Evolutionary conservation across 768 basidiomycete genomes (phyloP), one percentile per base, ranked within the genome.

Genomic region (Termitomyces eurrhizus): DNA sequence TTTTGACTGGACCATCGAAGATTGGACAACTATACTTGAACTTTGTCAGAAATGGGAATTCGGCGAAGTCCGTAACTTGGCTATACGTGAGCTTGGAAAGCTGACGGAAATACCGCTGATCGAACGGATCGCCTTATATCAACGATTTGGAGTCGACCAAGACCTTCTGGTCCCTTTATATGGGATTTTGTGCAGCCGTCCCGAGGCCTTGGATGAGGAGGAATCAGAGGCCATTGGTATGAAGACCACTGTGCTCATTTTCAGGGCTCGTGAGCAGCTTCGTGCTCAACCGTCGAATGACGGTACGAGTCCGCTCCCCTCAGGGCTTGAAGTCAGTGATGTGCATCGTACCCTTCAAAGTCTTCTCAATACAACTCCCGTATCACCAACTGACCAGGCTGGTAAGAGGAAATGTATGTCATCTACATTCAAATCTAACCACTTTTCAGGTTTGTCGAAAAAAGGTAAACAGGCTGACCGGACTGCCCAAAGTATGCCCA

Each of bases 171-270:
- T 85, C 3, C 79, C 80, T 0, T 74, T 80, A 0, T 90, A 88
- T 56, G 75, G 78, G 21, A 67, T 73, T 0, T 73, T 90, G 0
- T 84, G 84, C 52, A 73, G 74, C 12, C 82, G 85, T 4, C 74
- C 78, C 0, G 78, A 77, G 0, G 79, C 87, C 0, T 75, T 87
- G 16, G 76, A 75, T 0, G 70, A 81, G 1, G 76, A 76, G 11
- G 91, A 90, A 59, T 86, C 82, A 41, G 68, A 72, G 3, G 72
- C 73, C 37, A 73, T 92, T n/a, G 85, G 86, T 64, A 51, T 85
- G 67, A 81, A 86, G 41, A 85, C 84, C 0, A 75, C 83, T 0
- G 68, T 88, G 1, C 77, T 70, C 36, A 73, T 90, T 18, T 83
- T 83, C 0, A 69, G 72, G 1, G 83, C 82, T 3, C 78, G 88